Evolutionary conservation across 1,284 basidiomycete genomes (phyloP).

Genomic region (Pyrrhoderma lamaoense): DNA sequence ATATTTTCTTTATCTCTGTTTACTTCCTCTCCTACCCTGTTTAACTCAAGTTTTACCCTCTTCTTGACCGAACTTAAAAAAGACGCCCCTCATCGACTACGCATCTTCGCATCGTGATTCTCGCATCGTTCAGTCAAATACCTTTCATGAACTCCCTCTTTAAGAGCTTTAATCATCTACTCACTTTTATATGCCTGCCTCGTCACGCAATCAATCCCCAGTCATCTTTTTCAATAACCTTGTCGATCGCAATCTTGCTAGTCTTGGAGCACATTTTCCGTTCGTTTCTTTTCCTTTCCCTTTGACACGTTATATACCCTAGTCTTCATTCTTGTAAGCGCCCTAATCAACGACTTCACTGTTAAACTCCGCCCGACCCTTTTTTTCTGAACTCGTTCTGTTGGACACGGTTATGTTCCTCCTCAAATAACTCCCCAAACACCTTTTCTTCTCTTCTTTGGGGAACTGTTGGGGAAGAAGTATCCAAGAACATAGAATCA

Average conservation of each 20-base stretch:
- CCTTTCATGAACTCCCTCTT: not conserved
- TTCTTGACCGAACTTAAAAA: not conserved
- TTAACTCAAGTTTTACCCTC: not conserved
- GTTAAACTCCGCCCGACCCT: too few species aligned
- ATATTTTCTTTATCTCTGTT: not conserved
- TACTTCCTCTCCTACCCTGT: not conserved
- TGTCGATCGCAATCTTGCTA: not conserved
- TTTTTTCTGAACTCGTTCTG: not conserved
- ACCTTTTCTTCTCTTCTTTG: not conserved
- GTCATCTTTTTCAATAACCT: not conserved
- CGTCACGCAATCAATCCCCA: not conserved
- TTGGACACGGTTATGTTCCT: not conserved
- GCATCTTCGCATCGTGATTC: not conserved
- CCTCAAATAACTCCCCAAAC: not conserved
- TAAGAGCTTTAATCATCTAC: not conserved
- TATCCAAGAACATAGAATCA: too few species aligned
- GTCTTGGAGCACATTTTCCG: not conserved
- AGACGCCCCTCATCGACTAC: not conserved
- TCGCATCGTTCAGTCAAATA: not conserved
- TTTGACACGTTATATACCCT: too few species aligned
- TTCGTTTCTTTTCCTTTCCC: not conserved
- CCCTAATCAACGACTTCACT: not conserved
- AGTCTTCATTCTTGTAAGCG: not conserved
- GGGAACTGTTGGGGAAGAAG: too few species aligned
- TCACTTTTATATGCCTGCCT: not conserved